Conservation (phyloP, 2,329 filamentous ascomycete species). For the Waltergamsia citrina region DNA sequence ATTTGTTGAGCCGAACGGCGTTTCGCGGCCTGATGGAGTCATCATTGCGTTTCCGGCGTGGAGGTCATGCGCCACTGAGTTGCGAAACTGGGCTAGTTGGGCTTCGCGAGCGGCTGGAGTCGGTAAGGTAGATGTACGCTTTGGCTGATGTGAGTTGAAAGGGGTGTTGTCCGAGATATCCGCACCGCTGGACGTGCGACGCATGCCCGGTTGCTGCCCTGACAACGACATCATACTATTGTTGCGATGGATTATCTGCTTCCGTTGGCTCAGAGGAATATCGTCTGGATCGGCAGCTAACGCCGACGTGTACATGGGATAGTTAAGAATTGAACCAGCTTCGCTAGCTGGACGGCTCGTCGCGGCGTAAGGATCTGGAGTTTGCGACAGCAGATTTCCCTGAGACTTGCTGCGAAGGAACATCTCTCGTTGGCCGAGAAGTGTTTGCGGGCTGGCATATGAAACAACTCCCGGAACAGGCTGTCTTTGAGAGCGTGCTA, state of each 20-base stretch:
- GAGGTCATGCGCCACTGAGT: constrained; percentile 55
- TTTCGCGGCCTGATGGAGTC: constrained; percentile 23
- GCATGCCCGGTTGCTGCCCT: constrained; percentile 2
- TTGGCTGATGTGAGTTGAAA: constrained; percentile 47
- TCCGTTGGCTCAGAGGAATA: constrained; percentile 61
- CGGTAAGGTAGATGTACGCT: constrained; percentile 32
- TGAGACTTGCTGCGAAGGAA: constrained; percentile 43
- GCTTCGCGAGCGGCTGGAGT: constrained; percentile 39
- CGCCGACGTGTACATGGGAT: constrained; percentile 18
- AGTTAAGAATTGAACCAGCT: constrained; percentile 27
- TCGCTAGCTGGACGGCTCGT: constrained; percentile 26
- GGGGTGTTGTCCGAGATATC: constrained; percentile 1
- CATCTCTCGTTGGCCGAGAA: constrained; percentile 46
- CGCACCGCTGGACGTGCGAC: background rate
- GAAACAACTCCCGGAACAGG: constrained; percentile 35
- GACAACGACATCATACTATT: constrained; percentile 27
- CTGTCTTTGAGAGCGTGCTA: background rate
- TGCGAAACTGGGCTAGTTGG: constrained; percentile 58
- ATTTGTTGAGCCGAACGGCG: constrained; percentile 23
- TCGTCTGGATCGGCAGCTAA: constrained; percentile 48
- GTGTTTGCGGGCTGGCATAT: constrained; percentile 41
- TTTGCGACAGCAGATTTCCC: constrained; percentile 20
- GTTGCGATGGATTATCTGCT: constrained; percentile 45
- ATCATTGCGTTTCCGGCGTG: constrained; percentile 27
- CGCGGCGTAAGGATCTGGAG: constrained; percentile 8